These are phyloP conservation scores for Boehmeria nivea DNA, from an alignment of 306 rosid species.

Conservation along the genomic window DNA sequence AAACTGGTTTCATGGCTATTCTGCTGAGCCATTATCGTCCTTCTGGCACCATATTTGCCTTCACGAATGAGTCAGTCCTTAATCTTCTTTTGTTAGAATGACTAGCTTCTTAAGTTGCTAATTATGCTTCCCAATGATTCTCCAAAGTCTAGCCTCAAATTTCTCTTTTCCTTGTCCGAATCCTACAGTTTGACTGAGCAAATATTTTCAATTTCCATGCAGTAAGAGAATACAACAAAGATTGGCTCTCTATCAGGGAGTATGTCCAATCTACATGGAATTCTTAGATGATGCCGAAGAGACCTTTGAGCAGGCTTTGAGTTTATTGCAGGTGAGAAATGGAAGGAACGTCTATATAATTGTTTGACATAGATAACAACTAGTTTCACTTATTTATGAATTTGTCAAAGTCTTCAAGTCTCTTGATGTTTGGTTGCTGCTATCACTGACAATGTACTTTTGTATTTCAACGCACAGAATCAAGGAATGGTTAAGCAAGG, in stretches of 20 bases:
- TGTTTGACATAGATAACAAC: not conserved
- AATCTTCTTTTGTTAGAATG: not conserved
- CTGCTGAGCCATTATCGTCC: constrained; percentile 91
- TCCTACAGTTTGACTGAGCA: constrained; percentile 1
- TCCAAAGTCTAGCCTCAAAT: not conserved
- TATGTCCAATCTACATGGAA: constrained; percentile 78
- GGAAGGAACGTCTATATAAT: too few species aligned
- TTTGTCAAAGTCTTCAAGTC: not conserved
- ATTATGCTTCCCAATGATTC: too few species aligned
- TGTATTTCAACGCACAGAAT: constrained; percentile 37
- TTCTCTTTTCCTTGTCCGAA: too few species aligned
- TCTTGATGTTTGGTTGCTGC: not conserved
- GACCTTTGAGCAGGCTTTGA: constrained; percentile 59
- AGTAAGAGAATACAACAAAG: constrained; percentile 83
- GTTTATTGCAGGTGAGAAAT: constrained; percentile 51
- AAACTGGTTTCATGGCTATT: constrained; percentile 90
- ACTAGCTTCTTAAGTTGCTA: not conserved
- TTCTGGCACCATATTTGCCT: constrained; percentile 83
- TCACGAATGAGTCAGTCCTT: constrained; percentile 81
- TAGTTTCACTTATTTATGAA: too few species aligned
- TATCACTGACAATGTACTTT: constrained; percentile 3
- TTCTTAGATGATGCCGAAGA: constrained; percentile 77
- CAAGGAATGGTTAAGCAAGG: constrained; percentile 96
- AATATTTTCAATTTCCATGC: constrained; percentile 29
- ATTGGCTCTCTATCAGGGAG: constrained; percentile 90